Evolutionary conservation across 768 basidiomycete genomes (phyloP), one percentile per base, ranked within the genome.

Genomic region (Lanmaoa pseudosensibilis): DNA sequence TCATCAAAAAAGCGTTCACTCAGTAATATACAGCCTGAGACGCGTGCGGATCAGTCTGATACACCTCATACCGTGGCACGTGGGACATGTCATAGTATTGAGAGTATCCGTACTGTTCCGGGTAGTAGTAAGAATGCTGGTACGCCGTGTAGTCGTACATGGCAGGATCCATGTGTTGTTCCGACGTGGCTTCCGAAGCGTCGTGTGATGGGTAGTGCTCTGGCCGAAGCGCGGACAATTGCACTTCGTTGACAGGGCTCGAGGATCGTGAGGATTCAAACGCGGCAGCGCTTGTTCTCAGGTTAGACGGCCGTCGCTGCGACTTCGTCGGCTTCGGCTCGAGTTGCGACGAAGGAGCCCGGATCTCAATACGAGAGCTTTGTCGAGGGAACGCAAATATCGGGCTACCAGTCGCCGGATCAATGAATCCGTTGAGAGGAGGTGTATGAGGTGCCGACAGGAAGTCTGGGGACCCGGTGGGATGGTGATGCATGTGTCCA

Each of bases 331-430:
- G 41, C 61, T 70, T 70, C 1, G 47, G 38, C 18, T 73, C 72
- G 5, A 62, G 54, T 33, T 66, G 68, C 2, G 66, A 48, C n/a
- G 66, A 50, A 2, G 83, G 89, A 13, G 87, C 82, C 56, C 89
- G 86, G 49, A 92, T 92, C 71, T 89, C 85, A 53, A 92, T 73
- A 46, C 88, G 86, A 21, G 84, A 81, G 55, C 80, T 82, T 68
- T 88, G 84, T 19, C 88, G 82, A 34, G 89, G 86, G 65, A 87
- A 83, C 5, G 86, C 78, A 68, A 92, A 91, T 23, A 91, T 81
- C n/a, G 88, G 82, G 15, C 78, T 76, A 23, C 86, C 87, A 34
- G 85, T 85, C 10, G 79, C 59, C 8, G 86, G 84, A 67, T 90
- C 86, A 52, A 87, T 73, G 67, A 84, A 87, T 34, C 83, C 81